Base-by-base conservation (phyloP, 169 alveolate genomes). In the Eimeria sp. region DNA sequence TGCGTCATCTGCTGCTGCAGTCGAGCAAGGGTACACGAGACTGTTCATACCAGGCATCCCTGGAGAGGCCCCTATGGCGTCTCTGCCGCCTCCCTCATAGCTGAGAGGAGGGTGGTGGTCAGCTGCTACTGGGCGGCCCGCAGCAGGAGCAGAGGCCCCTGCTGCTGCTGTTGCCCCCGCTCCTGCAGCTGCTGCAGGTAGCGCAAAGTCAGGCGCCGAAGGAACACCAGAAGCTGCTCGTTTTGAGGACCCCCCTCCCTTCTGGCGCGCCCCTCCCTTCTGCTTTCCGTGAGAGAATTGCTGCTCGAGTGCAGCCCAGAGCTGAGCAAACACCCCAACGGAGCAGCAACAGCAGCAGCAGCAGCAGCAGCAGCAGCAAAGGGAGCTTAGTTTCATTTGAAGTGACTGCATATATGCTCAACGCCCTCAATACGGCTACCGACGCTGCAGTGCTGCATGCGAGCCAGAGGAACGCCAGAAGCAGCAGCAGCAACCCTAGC, bases 281-380 rank as follows among this genome's bases (percentile, higher is more conserved):
- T 87, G 93, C 52, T 87, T 87, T 27, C 93, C 93, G 20, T 64
- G 93, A 3, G 76, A 87, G 64, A 87, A 87, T 66, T 87, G 93
- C 66, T 60, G 93, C 76, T 87, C 93, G 16, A 87, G 82, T n/a
- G 72, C 82, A 30, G 95, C 72, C 95, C 85, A 89, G 43, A 72
- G 88, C 95, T 71, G 87, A 23, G 25, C 43, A 66, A 49, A 74
- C 37, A 58, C 27, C 82, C 56, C 54, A 68, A 68, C 10, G 54
- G 30, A 27, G 85, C 85, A 76, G 58, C 85, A 76, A 60, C 58
- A 76, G 54, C 46, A 76, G 58, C 85, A n/a, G 14, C 37, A 43
- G 30, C 23, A 18, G 66, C 71, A 66, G 62, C 94, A 64, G 71
- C 94, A 43, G 27, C 94, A 64, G 54, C 54, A 1, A 56, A 8